These are phyloP conservation scores for Yamadazyma laniorum DNA, from an alignment of 805 yeast species.

Conservation along the genomic window DNA sequence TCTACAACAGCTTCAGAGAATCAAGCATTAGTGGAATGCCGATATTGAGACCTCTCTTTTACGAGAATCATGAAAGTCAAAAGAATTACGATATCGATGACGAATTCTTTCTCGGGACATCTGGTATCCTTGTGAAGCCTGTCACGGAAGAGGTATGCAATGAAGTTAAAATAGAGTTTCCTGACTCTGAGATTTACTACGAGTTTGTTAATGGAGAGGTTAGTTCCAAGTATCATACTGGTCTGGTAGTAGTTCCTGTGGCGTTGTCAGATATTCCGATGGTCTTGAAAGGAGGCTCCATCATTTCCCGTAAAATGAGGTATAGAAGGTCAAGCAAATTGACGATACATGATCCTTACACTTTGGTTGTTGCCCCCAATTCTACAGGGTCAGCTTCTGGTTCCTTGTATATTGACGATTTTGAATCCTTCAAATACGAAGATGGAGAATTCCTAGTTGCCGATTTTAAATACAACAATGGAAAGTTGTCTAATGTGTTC, in stretches of 20 bases:
- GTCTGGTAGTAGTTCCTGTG: slow-evolving; percentile 32
- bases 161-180: slow-evolving; percentile 46
- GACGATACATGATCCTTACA: slow-evolving; percentile 79
- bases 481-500: slow-evolving; percentile 3
- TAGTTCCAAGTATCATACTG: slow-evolving; percentile 6
- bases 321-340: slow-evolving; percentile 76
- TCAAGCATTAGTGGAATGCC: slow-evolving; percentile 65
- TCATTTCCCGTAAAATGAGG: slow-evolving; percentile 65
- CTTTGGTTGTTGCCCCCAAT: slow-evolving; percentile 61
- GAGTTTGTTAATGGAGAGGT: slow-evolving; percentile 44
- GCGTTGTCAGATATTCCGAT: slow-evolving; percentile 67
- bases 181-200: slow-evolving; percentile 56
- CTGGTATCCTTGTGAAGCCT: slow-evolving; percentile 78
- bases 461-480: slow-evolving; percentile 21
- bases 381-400: slow-evolving; percentile 52
- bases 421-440: slow-evolving; percentile 61
- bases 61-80: slow-evolving; percentile 48
- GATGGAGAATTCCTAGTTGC: slow-evolving; percentile 50
- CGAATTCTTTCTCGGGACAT: slow-evolving; percentile 72
- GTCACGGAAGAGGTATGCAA: slow-evolving; percentile 55
- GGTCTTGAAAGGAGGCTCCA: slow-evolving; percentile 73
- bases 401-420: slow-evolving; percentile 78
- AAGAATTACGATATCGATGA: slow-evolving; percentile 66
- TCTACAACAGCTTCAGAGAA: slow-evolving; percentile 76
- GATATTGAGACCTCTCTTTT: slow-evolving; percentile 66